Evolutionary conservation across 169 alveolate genomes (phyloP).

Genomic region (Plasmodium falciparum): DNA sequence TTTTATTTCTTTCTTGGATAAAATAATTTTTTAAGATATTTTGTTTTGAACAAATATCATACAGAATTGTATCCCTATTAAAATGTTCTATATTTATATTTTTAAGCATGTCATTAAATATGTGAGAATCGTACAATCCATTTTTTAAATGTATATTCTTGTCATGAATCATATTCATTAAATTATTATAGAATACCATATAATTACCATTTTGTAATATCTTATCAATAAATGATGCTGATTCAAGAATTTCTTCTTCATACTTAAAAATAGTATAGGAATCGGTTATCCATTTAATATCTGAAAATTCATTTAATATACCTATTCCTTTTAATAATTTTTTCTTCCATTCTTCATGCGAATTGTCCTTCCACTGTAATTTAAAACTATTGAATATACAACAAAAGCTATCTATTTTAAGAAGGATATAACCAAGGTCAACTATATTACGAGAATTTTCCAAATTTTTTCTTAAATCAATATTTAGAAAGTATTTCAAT

Average conservation of each 20-base stretch:
- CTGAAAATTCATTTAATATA: conserved; percentile 57
- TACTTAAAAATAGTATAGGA: conserved; percentile 33
- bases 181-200: conserved; percentile 34
- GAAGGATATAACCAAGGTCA: conserved; percentile 57
- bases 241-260: conserved; percentile 67
- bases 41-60: conserved; percentile 53
- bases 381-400: conserved; percentile 29
- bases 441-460: conserved; percentile 22
- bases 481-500: conserved; percentile 37
- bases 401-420: conserved; percentile 41
- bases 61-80: conserved; percentile 30
- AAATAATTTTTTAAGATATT: conserved; percentile 27
- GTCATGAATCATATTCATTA: conserved; percentile 54
- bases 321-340: conserved; percentile 67
- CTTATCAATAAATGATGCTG: conserved; percentile 50
- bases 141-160: conserved; percentile 19
- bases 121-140: conserved; percentile 49
- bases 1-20: conserved; percentile 9
- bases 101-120: conserved; percentile 54
- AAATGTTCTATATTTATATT: conserved; percentile 17
- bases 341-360: conserved; percentile 63
- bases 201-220: conserved; percentile 51
- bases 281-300: conserved; percentile 70
- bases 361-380: conserved; percentile 27
- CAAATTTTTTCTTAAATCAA: conserved; percentile 33